Evolutionary conservation across 805 yeast genomes (phyloP).

Genomic region (Candida jianshihensis): DNA sequence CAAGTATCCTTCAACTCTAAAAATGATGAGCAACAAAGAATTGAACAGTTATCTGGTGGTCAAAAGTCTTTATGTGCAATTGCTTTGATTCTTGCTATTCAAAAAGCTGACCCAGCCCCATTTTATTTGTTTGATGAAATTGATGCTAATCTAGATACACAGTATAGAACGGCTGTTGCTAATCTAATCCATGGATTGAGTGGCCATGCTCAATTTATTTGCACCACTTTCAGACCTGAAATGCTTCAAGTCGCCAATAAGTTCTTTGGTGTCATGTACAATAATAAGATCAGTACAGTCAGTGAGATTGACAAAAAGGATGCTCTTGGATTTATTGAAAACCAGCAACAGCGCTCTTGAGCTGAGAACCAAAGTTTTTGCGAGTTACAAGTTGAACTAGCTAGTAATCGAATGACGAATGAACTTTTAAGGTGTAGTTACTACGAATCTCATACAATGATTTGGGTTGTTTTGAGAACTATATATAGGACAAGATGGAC

Average conservation of each 20-base stretch:
- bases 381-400: background rate
- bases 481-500: background rate
- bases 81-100: slow-evolving; percentile 88
- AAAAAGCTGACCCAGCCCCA: slow-evolving; percentile 94
- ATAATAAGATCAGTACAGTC: slow-evolving; percentile 74
- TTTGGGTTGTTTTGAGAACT: no score
- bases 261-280: slow-evolving; percentile 82
- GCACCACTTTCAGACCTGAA: slow-evolving; percentile 94
- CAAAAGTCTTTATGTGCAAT: slow-evolving; percentile 96
- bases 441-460: no score
- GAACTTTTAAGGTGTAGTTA: background rate
- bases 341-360: slow-evolving; percentile 33
- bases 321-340: slow-evolving; percentile 81
- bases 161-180: slow-evolving; percentile 85
- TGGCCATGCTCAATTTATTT: slow-evolving; percentile 76
- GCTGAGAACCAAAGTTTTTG: background rate
- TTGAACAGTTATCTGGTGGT: slow-evolving; percentile 93
- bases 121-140: slow-evolving; percentile 94
- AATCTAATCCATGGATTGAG: slow-evolving; percentile 61
- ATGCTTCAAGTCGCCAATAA: slow-evolving; percentile 81
- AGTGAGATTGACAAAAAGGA: slow-evolving; percentile 61
- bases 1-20: slow-evolving; percentile 85
- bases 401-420: background rate
- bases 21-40: slow-evolving; percentile 75
- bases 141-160: slow-evolving; percentile 92